Evolutionary conservation across 1,284 basidiomycete species (phyloP), one percentile per base, ranked within the genome.

Genomic region (Vanrija sp.): DNA sequence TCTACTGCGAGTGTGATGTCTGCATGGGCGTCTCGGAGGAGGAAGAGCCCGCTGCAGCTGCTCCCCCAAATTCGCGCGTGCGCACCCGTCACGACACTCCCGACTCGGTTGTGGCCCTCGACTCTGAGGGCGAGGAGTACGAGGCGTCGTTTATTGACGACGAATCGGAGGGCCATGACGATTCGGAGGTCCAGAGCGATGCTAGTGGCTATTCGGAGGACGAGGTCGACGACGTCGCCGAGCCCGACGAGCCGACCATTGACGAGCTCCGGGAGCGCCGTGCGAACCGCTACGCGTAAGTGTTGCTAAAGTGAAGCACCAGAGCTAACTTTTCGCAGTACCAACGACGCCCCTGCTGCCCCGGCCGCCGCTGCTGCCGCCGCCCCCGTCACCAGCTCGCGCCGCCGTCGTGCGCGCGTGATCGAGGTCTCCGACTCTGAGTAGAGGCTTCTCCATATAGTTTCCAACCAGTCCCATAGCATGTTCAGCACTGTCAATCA

Each of bases 71-170:
- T 2, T 21, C 28, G 19, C 45, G 45, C 9, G 16, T 18, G 19
- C 39, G 14, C 14, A 21, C 39, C n/a, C 21, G 47, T 6, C 47
- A 34, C 47, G 26, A 28, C 46, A 38, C 6, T 18, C 46, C 26
- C 46, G 18, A 29, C 19, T 18, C 34, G n/a, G 21, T 46, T 19
- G 21, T 55, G 9, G 50, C 52, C 29, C 21, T 54, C 12, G 42
- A 38, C 16, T 39, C 47, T 5, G 54, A 47, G 25, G 64, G 56
- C 3, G 52, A 50, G 9, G 56, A 38, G 34, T 59, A 61, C 51
- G 59, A 61, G 43, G 52, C 53, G 43, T 61, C 59, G 6, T 61
- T 61, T 28, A 61, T 61, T 34, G 40, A 59, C 29, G 54, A 58
- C 15, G 21, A 23, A 2, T 49, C 43, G 9, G 44, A 56, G 21